phyloP scores from a whole-genome alignment of 2,329 filamentous ascomycete genomes.

The Paecilomyces variotii region DNA sequence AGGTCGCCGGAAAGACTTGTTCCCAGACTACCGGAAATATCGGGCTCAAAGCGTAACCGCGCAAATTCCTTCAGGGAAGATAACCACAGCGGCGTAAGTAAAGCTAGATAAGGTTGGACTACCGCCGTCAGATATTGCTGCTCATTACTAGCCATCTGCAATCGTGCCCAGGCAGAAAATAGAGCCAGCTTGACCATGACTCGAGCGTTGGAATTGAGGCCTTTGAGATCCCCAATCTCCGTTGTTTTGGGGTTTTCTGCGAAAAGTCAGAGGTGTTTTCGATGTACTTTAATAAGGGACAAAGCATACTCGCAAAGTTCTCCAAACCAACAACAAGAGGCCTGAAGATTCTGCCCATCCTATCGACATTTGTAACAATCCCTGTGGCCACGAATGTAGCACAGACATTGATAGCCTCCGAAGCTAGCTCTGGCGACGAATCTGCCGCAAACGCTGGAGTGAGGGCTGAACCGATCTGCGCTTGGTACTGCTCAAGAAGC shows the following conservation, averaged over 20 bases:
- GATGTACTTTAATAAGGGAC: background rate
- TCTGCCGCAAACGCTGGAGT: conserved; percentile 94
- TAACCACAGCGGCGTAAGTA: conserved; percentile 86
- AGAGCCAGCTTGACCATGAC: conserved; percentile 99
- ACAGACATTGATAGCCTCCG: conserved; percentile 93
- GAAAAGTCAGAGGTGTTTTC: conserved; percentile 4
- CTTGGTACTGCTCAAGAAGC: conserved; percentile 94
- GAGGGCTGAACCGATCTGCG: conserved; percentile 91
- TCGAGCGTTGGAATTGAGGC: conserved; percentile 88
- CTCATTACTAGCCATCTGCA: conserved; percentile 90
- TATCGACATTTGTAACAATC: conserved; percentile 92
- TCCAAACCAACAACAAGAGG: conserved; percentile 83
- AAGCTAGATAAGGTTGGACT: conserved; percentile 81
- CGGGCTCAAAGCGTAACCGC: conserved; percentile 85
- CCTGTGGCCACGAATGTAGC: conserved; percentile 96
- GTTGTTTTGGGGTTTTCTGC: conserved; percentile 64
- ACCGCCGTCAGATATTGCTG: conserved; percentile 85
- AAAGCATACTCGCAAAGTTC: conserved; percentile 65
- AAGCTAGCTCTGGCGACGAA: conserved; percentile 89
- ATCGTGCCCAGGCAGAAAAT: conserved; percentile 92
- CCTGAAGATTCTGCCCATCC: conserved; percentile 98
- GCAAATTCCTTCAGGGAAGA: conserved; percentile 91
- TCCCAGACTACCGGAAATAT: conserved; percentile 85
- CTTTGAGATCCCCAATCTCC: conserved; percentile 85
- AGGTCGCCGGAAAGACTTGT: conserved; percentile 76